phyloP scores from a whole-genome alignment of 768 basidiomycete genomes.

The Boletales sp. region DNA sequence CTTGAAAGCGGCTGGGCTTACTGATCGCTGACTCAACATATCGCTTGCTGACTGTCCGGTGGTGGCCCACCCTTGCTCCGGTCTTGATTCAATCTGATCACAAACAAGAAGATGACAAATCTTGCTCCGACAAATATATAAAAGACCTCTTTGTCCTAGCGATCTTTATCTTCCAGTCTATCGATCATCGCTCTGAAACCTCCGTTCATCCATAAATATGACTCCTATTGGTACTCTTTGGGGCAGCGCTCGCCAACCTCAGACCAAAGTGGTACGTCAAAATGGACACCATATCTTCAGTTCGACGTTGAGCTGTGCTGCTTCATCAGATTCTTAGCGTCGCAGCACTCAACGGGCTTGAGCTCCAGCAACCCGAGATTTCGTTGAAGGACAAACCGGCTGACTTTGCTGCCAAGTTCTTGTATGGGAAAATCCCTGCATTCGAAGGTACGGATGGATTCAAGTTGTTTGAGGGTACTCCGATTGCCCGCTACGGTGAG shows the following conservation, averaged over 20 bases:
- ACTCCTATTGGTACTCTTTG: slow-evolving; percentile 15
- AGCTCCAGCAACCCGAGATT: slow-evolving; percentile 6
- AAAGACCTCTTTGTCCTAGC: too few relatives aligned
- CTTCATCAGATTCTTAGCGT: background rate
- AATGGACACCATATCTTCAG: too few relatives aligned
- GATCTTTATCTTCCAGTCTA: too few relatives aligned
- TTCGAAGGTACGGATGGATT: slow-evolving; percentile 20
- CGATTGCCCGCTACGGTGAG: slow-evolving; percentile 20
- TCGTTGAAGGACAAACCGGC: slow-evolving; percentile 9
- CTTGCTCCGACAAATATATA: too few relatives aligned
- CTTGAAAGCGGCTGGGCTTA: too few relatives aligned
- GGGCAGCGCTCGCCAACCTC: slow-evolving; percentile 9
- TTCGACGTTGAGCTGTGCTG: too few relatives aligned
- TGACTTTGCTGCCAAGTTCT: slow-evolving; percentile 11
- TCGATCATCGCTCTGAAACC: too few relatives aligned
- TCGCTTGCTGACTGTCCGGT: too few relatives aligned
- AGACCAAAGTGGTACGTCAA: slow-evolving; percentile 14
- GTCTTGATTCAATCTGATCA: too few relatives aligned
- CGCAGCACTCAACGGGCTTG: slow-evolving; percentile 12
- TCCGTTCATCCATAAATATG: slow-evolving; percentile 4
- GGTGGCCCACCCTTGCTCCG: too few relatives aligned
- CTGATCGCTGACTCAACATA: too few relatives aligned
- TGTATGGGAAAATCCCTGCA: slow-evolving; percentile 17
- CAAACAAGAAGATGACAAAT: too few relatives aligned
- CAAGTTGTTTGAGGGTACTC: slow-evolving; percentile 10